Conservation (phyloP, 2,329 filamentous ascomycete species). For the Tolypocladium pustulatum region DNA sequence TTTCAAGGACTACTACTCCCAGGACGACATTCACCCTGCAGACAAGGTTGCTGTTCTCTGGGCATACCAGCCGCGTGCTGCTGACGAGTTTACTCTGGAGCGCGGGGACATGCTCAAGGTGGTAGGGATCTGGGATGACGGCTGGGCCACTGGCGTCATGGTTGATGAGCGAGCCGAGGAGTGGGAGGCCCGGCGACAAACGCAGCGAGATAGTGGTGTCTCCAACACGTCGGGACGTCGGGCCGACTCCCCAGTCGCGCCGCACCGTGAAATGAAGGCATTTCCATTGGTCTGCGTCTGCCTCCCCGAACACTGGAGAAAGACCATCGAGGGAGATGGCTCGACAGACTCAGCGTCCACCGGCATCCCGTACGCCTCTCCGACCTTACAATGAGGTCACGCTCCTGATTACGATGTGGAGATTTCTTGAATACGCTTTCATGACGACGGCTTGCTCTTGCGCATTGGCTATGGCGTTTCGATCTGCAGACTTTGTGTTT, state of each 20-base stretch:
- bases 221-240: slow-evolving; percentile 64
- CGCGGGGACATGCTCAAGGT: slow-evolving; percentile 97
- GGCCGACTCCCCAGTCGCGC: slow-evolving; percentile 49
- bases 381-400: slow-evolving; percentile 1
- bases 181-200: slow-evolving; percentile 66
- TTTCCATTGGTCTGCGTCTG: slow-evolving; percentile 97
- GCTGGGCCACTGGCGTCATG: slow-evolving; percentile 91
- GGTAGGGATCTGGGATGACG: slow-evolving; percentile 97
- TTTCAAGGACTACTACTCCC: slow-evolving; percentile 98
- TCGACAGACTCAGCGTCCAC: slow-evolving; percentile 54
- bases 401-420: neutral
- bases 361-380: slow-evolving; percentile 10
- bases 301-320: slow-evolving; percentile 89
- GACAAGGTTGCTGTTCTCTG: slow-evolving; percentile 87
- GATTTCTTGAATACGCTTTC: slow-evolving; percentile 14
- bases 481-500: slow-evolving; percentile 8
- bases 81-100: slow-evolving; percentile 87
- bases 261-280: slow-evolving; percentile 78
- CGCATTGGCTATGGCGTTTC: slow-evolving; percentile 29
- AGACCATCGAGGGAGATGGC: slow-evolving; percentile 85
- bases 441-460: slow-evolving; percentile 9
- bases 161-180: slow-evolving; percentile 77
- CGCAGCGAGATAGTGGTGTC: slow-evolving; percentile 86
- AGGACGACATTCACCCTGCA: slow-evolving; percentile 87
- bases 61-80: slow-evolving; percentile 91